Conservation (phyloP, 2,329 filamentous ascomycete genomes). For the Arthroderma sp. region DNA sequence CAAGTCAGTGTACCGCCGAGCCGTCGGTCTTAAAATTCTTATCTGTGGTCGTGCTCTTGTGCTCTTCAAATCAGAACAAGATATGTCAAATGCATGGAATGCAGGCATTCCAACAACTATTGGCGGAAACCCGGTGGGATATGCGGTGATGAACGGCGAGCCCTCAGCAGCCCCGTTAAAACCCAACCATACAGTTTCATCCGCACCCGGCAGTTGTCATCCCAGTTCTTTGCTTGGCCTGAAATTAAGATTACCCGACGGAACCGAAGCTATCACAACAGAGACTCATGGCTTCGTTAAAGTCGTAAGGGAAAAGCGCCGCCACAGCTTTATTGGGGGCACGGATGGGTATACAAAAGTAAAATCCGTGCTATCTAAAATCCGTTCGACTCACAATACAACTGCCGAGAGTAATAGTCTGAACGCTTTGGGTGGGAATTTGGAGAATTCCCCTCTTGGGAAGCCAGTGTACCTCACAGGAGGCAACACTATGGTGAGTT, state of each 20-base stretch:
- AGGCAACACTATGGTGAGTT: too few species aligned
- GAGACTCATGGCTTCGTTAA: slow-evolving; percentile 1
- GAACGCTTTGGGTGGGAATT: too few species aligned
- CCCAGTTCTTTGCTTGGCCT: background rate
- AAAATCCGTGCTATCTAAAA: too few species aligned
- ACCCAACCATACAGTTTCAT: background rate
- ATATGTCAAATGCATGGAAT: background rate
- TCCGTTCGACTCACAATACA: too few species aligned
- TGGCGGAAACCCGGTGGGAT: background rate
- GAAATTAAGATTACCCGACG: background rate
- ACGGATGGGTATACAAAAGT: too few species aligned
- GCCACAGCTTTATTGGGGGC: too few species aligned
- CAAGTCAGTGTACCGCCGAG: background rate
- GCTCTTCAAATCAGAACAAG: background rate
- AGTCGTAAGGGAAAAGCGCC: background rate
- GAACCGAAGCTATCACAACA: slow-evolving; percentile 2
- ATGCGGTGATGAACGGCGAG: background rate
- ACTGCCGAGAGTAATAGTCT: too few species aligned
- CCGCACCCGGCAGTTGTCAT: background rate
- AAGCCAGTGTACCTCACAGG: too few species aligned
- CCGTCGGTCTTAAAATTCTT: background rate
- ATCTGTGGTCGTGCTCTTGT: background rate
- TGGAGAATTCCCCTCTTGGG: too few species aligned
- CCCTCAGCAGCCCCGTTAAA: background rate
- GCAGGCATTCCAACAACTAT: background rate